These are phyloP conservation scores for Aureobasidium sp. DNA, from an alignment of 2,329 filamentous ascomycete genomes.

Conservation along the genomic window DNA sequence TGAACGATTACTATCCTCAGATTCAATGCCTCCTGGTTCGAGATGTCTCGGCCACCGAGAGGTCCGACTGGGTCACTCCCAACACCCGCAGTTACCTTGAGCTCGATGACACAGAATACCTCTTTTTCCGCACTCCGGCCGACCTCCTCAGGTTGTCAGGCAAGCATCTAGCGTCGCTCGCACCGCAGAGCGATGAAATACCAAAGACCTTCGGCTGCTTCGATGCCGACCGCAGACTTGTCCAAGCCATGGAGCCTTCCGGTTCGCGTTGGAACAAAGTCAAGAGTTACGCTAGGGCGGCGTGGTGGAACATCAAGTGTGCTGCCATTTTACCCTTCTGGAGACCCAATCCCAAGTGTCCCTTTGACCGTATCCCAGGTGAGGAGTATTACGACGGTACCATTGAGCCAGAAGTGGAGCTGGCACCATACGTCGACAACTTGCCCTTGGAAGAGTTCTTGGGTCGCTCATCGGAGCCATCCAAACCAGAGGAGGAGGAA, in stretches of 20 bases:
- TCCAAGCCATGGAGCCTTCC: background rate
- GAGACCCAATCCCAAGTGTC: constrained; percentile 4
- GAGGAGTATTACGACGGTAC: background rate
- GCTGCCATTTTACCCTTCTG: background rate
- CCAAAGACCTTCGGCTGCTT: constrained; percentile 10
- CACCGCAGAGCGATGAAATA: background rate
- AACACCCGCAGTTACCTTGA: constrained; percentile 3
- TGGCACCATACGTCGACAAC: background rate
- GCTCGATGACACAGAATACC: constrained; percentile 11
- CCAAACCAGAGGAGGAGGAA: background rate
- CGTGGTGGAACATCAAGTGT: constrained; percentile 12
- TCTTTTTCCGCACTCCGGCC: constrained; percentile 14
- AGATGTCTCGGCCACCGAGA: constrained; percentile 17
- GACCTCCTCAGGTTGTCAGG: constrained; percentile 12
- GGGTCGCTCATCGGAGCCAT: background rate
- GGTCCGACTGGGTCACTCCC: constrained; percentile 15
- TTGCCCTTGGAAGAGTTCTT: background rate
- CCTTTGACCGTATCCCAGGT: constrained; percentile 7
- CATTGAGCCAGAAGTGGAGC: background rate
- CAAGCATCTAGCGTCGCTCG: constrained; percentile 8
- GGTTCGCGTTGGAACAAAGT: background rate
- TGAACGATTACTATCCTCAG: constrained; percentile 13
- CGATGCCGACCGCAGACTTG: background rate
- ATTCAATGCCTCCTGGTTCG: constrained; percentile 21
- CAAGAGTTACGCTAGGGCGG: background rate